Evolutionary conservation across 768 basidiomycete genomes (phyloP), one percentile per base, ranked within the genome.

Genomic region (Lyophyllum shimeji): DNA sequence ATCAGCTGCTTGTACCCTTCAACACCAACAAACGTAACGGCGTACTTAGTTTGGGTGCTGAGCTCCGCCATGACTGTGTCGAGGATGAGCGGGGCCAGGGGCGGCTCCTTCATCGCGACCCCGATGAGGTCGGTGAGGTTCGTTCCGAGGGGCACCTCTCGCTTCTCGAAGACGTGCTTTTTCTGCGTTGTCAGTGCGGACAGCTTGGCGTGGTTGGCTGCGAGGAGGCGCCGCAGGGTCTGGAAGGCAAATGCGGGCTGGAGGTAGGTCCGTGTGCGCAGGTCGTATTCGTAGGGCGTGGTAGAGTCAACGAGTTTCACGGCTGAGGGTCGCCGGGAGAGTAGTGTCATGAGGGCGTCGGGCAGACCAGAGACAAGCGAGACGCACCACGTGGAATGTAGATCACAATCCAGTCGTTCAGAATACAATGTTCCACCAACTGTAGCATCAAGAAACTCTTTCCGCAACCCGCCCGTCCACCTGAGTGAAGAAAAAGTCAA

Each of bases 371-470:
- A 29, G 21, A 21, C 6, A 42, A 17, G 18, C 33, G 23, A 11
- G 25, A 69, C 78, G 46, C 29, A 90, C 92, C 84, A 71, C 87
- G 78, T 2, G 95, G 93, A 23, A 94, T 81, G 67, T 95, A 97
- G 17, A 95, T 69, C 17, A 93, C 90, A 20, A 95, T 79, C 90
- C 92, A 95, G 24, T 81, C 80, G 20, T 82, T 78, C 2, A 78
- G 69, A 9, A 79, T 62, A 31, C 85, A 86, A 59, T 91, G 85
- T 37, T 88, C 78, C 0, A 90, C 83, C 0, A 87, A 80, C 68
- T 97, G 94, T 8, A 95, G 73, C 27, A 96, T 71, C 8, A 90
- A 68, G 57, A 82, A 84, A 53, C 87, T 90, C 73, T 96, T 97
- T 40, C 94, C 95, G 52, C 82, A 85, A 5, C 95, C 94, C 8